Base-by-base conservation (phyloP, 768 basidiomycete species). In the Epithele typhae region DNA sequence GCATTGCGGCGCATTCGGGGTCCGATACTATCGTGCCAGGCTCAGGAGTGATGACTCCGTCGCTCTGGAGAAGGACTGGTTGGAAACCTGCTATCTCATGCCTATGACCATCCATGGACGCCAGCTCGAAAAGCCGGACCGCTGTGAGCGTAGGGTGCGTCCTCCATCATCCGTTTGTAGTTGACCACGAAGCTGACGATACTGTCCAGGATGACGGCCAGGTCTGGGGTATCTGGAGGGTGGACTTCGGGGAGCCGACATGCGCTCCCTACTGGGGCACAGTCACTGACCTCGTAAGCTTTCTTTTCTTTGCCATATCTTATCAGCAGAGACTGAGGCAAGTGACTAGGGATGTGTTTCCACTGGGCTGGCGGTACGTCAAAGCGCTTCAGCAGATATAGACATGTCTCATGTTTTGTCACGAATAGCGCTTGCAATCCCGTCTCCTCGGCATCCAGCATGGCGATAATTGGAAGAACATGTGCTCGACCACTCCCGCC, bases 401-500 rank as follows among this genome's bases (percentile, higher is more conserved):
- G n/a, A n/a, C n/a, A n/a, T n/a, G n/a, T n/a, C n/a, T n/a, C n/a
- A n/a, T n/a, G n/a, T n/a, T n/a, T n/a, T n/a, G n/a, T n/a, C n/a
- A n/a, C n/a, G n/a, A n/a, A 30, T n/a, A 43, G 54, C 46, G 48
- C 5, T 15, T 25, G 11, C 49, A 57, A n/a, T 42, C 54, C 8
- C 54, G 48, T 19, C 44, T 58, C 27, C 47, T 51, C 48, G 52
- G 48, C 19, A 46, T 61, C 10, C 48, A 49, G 12, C 30, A 48
- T 24, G 59, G 48, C 25, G 56, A 60, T 10, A 48, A 59, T 35
- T 61, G 59, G 59, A 37, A 42, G 36, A 44, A 18, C 14, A 53
- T 49, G 34, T 61, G 59, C 45, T 43, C 21, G 1, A 50, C 48
- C 11, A 50, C 49, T 3, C 53, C 53, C 11, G 40, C 23, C 15